phyloP scores from a whole-genome alignment of 208 protist species.

The Blechomonas ayalai region DNA sequence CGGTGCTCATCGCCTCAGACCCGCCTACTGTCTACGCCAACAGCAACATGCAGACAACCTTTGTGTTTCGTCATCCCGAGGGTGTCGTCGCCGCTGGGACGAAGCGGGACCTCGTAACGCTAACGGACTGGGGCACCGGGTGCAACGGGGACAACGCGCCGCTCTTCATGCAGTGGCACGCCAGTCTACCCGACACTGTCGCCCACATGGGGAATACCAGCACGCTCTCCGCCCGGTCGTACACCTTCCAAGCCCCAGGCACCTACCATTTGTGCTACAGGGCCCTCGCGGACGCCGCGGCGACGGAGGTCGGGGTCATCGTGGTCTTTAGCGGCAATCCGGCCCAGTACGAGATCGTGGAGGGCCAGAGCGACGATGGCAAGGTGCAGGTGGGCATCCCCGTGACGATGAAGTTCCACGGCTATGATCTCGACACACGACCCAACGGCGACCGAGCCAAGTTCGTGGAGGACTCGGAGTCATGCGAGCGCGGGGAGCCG shows the following conservation, averaged over 20 bases:
- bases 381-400: constrained; percentile 21
- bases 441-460: constrained; percentile 51
- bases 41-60: constrained; percentile 11
- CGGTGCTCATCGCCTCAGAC: constrained; percentile 38
- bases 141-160: constrained; percentile 2
- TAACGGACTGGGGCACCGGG: constrained; percentile 11
- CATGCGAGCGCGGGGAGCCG: constrained; percentile 35
- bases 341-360: constrained; percentile 52
- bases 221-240: constrained; percentile 17
- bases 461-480: constrained; percentile 46
- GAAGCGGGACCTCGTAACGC: constrained; percentile 8
- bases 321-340: constrained; percentile 61
- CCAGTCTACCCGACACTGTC: constrained; percentile 11
- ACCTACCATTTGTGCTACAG: constrained; percentile 55
- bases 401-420: constrained; percentile 66
- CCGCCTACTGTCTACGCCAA: constrained; percentile 45
- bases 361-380: constrained; percentile 20
- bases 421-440: constrained; percentile 66
- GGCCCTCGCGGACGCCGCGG: neutral
- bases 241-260: constrained; percentile 24
- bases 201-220: constrained; percentile 1
- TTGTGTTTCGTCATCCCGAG: constrained; percentile 37
- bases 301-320: constrained; percentile 34
- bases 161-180: constrained; percentile 19
- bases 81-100: constrained; percentile 1